These are phyloP conservation scores for Coriolopsis trogii DNA, from an alignment of 1,284 basidiomycete species.

Conservation along the genomic window DNA sequence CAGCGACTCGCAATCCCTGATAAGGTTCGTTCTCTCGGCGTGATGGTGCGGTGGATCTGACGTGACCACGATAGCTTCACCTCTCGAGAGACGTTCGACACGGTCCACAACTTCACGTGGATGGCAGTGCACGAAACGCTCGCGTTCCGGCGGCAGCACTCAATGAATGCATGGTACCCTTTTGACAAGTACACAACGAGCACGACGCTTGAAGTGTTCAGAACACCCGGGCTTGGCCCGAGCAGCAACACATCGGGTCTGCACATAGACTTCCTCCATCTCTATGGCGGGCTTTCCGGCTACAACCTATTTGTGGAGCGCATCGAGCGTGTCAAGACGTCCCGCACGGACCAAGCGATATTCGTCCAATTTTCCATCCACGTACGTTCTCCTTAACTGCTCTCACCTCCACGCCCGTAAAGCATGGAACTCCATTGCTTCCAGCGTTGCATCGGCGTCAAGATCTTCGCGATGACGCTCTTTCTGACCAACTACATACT, in stretches of 20 bases:
- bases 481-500: constrained; percentile 14
- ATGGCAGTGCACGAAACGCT: not conserved
- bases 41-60: too few species aligned
- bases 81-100: constrained; percentile 9
- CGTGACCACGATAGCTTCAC: not conserved
- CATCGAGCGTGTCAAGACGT: constrained; percentile 1
- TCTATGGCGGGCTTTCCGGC: constrained; percentile 9
- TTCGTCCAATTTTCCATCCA: constrained; percentile 3
- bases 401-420: not conserved
- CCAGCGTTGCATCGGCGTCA: constrained; percentile 8
- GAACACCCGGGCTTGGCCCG: too few species aligned
- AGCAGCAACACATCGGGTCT: not conserved
- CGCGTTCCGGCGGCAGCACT: constrained; percentile 7
- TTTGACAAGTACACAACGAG: constrained; percentile 6
- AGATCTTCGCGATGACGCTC: constrained; percentile 8
- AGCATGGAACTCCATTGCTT: too few species aligned
- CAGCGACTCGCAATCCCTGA: not conserved
- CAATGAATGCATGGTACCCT: constrained; percentile 11
- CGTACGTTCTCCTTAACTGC: not conserved
- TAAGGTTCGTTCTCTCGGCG: not conserved
- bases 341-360: constrained; percentile 1
- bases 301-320: not conserved
- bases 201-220: constrained; percentile 8
- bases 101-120: constrained; percentile 9
- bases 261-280: not conserved